These are phyloP conservation scores for Stachybotrys elegans DNA, from an alignment of 2,329 filamentous ascomycete genomes.

Conservation along the genomic window DNA sequence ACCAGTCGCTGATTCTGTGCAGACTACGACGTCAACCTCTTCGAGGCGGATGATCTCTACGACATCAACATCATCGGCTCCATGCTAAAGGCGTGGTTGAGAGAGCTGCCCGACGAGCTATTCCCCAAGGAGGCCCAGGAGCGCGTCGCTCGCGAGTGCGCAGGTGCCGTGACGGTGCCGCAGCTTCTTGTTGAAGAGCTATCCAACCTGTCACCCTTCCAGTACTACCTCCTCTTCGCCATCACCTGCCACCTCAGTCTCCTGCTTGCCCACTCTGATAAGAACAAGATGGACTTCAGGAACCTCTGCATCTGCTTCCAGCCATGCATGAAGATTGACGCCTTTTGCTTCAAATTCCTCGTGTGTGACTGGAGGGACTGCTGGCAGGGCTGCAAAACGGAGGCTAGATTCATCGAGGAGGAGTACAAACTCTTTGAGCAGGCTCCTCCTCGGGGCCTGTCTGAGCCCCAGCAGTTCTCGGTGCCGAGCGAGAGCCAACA, in stretches of 20 bases:
- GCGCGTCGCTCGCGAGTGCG: slow-evolving; percentile 73
- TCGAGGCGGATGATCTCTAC: slow-evolving; percentile 81
- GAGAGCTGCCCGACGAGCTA: slow-evolving; percentile 89
- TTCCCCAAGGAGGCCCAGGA: slow-evolving; percentile 83
- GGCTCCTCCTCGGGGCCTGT: slow-evolving; percentile 47
- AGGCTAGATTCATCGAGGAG: slow-evolving; percentile 71
- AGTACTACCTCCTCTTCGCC: slow-evolving; percentile 95
- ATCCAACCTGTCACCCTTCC: slow-evolving; percentile 90
- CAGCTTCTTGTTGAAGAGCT: slow-evolving; percentile 86
- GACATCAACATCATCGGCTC: slow-evolving; percentile 96
- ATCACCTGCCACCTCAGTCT: slow-evolving; percentile 95
- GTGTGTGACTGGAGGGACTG: slow-evolving; percentile 95
- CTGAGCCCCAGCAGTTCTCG: slow-evolving; percentile 22
- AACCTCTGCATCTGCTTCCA: slow-evolving; percentile 97
- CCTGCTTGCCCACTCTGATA: slow-evolving; percentile 82
- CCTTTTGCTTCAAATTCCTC: slow-evolving; percentile 90
- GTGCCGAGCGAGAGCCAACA: slow-evolving; percentile 8
- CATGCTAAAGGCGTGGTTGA: slow-evolving; percentile 93
- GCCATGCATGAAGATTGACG: slow-evolving; percentile 93
- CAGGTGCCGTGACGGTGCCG: slow-evolving; percentile 73
- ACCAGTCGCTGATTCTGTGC: slow-evolving; percentile 4
- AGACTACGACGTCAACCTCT: slow-evolving; percentile 87
- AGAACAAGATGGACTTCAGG: slow-evolving; percentile 97
- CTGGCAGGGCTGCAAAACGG: slow-evolving; percentile 93
- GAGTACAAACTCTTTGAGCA: slow-evolving; percentile 59